Evolutionary conservation across 352 stramenopile genomes (phyloP), one percentile per base, ranked within the genome.

Genomic region (Thraustotheca clavata): DNA sequence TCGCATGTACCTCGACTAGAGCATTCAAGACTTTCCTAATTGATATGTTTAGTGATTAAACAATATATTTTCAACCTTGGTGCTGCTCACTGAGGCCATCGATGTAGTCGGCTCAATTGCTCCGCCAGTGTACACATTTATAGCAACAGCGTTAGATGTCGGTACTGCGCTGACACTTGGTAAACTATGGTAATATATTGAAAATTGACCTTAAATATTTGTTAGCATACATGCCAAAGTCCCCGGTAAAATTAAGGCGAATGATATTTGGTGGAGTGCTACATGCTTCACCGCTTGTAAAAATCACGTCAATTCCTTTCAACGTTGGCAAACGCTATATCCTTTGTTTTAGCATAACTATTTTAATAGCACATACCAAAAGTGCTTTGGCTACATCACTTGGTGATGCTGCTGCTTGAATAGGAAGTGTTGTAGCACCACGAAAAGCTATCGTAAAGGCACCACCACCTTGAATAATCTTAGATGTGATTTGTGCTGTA

Each of bases 181-280:
- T 12, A 91, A 67, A 54, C 81, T 90, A 43, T 2, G 6, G 7
- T 35, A 11, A 24, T 4, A 59, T 0, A 65, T 27, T 66, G 35
- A 59, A 18, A 29, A 62, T 35, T n/a, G 59, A 18, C 38, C 66
- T 52, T 32, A 49, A 63, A 34, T 47, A n/a, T 29, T 5, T 2
- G n/a, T n/a, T 31, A 18, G 24, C 79, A 16, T 82, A 89, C 82
- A 83, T 82, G 38, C 76, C 80, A 71, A 89, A 91, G 66, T 91
- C 81, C 59, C 89, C 80, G 0, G 76, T 91, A 62, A 91, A 91
- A 29, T 78, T 89, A 36, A 91, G 59, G 20, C 71, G 75, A 47
- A 83, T 85, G 39, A 80, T 68, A 52, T 89, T 91, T 31, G 71
- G 60, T 1, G 80, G 83, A 0, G 71, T 81, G 49, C 86, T 76